Evolutionary conservation across 805 yeast species (phyloP), one percentile per base, ranked within the genome.

Genomic region (Saccharomycopsis amapae): DNA sequence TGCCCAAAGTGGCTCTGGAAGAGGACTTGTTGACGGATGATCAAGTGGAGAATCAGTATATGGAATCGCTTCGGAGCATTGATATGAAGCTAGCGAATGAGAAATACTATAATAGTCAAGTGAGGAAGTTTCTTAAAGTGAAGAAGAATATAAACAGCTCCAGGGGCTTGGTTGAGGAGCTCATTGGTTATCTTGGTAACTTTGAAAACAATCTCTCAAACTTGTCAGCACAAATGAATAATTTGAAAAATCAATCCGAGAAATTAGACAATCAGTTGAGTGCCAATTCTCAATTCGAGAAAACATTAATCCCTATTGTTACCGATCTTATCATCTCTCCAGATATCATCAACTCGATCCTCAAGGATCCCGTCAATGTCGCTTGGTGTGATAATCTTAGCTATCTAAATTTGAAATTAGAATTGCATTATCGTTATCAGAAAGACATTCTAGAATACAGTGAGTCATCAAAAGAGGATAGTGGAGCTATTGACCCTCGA

Each of bases 261-360:
- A 62, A 65, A 15, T 60, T 83, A 35, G 70, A 74, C 33, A 55
- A 61, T 18, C 67, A 77, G 34, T 66, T 81, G 12, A 66, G 66
- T 10, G 62, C 65, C 33, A 75, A 81, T 40, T 68, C 72, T 15
- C 55, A 62, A 26, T 69, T 74, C 17, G 76, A 79, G 46, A 60
- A 62, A 6, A 68, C 68, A 42, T 71, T 88, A 46, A 77, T 83
- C 17, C 95, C 95, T 0, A 65, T 85, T n/a, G 79, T 88, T 1
- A 72, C 82, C 32, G 89, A 85, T 53, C 66, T 85, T 30, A 67
- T 84, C 49, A 75, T 89, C 5, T 85, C 96, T 0, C 93, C 96
- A 0, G 74, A 74, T 1, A 68, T 84, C 2, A 75, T 85, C 5
- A 64, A 66, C 46, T 74, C 79, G 5, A 67, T 90, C 1, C 55